Base-by-base conservation (phyloP, 2,329 filamentous ascomycete species). In the Zasmidium angulare region DNA sequence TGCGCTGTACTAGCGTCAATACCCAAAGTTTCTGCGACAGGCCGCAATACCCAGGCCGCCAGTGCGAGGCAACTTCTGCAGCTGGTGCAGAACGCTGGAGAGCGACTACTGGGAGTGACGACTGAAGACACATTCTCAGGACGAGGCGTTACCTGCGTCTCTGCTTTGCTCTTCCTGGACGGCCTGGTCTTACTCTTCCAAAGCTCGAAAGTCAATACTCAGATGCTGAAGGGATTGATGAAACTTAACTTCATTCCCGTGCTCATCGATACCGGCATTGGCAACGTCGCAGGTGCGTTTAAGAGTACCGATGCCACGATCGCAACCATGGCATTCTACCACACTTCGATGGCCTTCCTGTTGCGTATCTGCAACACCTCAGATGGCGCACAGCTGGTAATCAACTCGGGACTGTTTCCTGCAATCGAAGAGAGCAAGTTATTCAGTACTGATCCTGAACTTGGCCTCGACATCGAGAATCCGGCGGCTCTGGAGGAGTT, bases 121-220 rank as follows among this genome's bases (percentile, higher is more conserved):
- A 97, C 93, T 71, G 95, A 99, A 70, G 95, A 99, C 77, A 93
- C 92, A 20, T 93, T 93, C 73, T 87, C 89, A 60, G 91, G 92
- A 43, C 89, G 93, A 69, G 84, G 89, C 40, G 84, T 83, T 12
- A 96, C 91, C 74, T 90, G 96, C 71, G 87, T 96, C 2, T 89
- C 93, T 0, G 92, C 95, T 11, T 80, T 98, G 47, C 84, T 97
- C 40, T 81, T 98, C n/a, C 81, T 99, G 31, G 87, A 89, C 55
- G 85, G 89, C 0, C 77, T 98, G 14, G 86, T 96, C 29, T 84
- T 86, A 47, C 79, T 96, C 54, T 89, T 89, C 49, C 86, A 85
- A 55, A 56, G 64, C 29, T 82, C 86, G 36, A 89, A 93, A 69
- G 82, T 86, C 52, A 90, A 89, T 26, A 83, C 84, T 53, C 85